Conservation (phyloP, 208 protist genomes). For the Strigomonas galati region DNA sequence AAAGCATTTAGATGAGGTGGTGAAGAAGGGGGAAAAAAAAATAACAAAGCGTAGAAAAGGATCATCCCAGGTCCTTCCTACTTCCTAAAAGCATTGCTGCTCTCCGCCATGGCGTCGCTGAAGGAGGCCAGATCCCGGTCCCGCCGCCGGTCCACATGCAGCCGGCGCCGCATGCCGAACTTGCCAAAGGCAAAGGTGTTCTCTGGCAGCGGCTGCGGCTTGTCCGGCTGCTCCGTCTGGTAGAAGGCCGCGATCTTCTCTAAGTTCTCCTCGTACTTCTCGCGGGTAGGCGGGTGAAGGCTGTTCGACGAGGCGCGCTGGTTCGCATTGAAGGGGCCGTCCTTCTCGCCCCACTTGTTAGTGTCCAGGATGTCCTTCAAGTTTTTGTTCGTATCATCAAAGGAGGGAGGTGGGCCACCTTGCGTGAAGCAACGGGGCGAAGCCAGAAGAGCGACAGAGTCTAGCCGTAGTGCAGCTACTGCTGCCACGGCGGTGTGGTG, state of each 20-base stretch:
- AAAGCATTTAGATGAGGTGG: constrained; percentile 3
- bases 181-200: constrained; percentile 63
- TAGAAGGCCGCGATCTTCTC: constrained; percentile 49
- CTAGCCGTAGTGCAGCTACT: not conserved
- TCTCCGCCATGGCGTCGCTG: constrained; percentile 39
- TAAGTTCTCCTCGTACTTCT: constrained; percentile 29
- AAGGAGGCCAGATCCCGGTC: constrained; percentile 26
- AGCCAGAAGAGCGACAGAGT: not conserved
- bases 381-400: constrained; percentile 21
- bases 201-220: constrained; percentile 65
- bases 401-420: constrained; percentile 47
- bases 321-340: not conserved
- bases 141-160: constrained; percentile 31
- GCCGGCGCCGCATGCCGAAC: constrained; percentile 81
- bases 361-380: constrained; percentile 20
- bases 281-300: constrained; percentile 4
- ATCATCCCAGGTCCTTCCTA: too few relatives aligned
- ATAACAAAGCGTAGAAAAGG: not conserved
- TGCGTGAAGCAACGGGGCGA: constrained; percentile 48
- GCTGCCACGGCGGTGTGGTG: not conserved
- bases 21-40: constrained; percentile 13
- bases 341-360: constrained; percentile 18
- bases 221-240: constrained; percentile 34
- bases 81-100: constrained; percentile 37
- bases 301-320: constrained; percentile 16